Percentiles rank a stretch among this genome's conserved stretches.
These are phyloP conservation scores for Aspergillus sp. DNA, from an alignment of 2,329 filamentous ascomycete species.

Conservation along the genomic window DNA sequence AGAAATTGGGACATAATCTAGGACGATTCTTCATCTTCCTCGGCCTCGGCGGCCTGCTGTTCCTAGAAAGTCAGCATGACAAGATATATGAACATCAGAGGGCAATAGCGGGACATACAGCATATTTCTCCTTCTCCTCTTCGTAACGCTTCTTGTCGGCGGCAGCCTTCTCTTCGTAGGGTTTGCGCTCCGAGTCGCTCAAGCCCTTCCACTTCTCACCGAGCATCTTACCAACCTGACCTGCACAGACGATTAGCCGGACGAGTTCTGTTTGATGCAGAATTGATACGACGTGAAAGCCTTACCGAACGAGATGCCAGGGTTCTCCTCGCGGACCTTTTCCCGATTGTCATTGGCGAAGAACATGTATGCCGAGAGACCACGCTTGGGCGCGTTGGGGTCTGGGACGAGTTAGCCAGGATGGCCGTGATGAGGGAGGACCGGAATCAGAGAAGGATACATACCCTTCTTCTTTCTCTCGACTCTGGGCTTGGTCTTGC, in stretches of 20 bases:
- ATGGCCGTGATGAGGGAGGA: conserved; percentile 1
- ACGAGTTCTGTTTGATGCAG: background rate
- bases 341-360: conserved; percentile 99
- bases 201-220: conserved; percentile 99
- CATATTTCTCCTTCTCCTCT: conserved; percentile 92
- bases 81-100: conserved; percentile 5
- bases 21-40: conserved; percentile 49
- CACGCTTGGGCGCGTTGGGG: conserved; percentile 97
- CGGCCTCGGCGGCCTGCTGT: conserved; percentile 50
- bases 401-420: conserved; percentile 49
- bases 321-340: conserved; percentile 97
- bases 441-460: conserved; percentile 15
- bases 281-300: conserved; percentile 2
- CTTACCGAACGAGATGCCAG: conserved; percentile 89
- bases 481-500: conserved; percentile 53
- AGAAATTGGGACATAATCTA: conserved; percentile 16
- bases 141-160: conserved; percentile 99
- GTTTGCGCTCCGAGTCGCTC: conserved; percentile 81
- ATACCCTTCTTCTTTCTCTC: conserved; percentile 69
- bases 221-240: conserved; percentile 95
- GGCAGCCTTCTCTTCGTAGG: conserved; percentile 95
- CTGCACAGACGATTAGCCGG: conserved; percentile 37
- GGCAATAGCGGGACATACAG: conserved; percentile 25
- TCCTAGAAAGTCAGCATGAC: background rate
- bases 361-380: conserved; percentile 99